These are phyloP conservation scores for Lasiosphaeris hirsuta DNA, from an alignment of 495 filamentous ascomycete species.

Conservation along the genomic window DNA sequence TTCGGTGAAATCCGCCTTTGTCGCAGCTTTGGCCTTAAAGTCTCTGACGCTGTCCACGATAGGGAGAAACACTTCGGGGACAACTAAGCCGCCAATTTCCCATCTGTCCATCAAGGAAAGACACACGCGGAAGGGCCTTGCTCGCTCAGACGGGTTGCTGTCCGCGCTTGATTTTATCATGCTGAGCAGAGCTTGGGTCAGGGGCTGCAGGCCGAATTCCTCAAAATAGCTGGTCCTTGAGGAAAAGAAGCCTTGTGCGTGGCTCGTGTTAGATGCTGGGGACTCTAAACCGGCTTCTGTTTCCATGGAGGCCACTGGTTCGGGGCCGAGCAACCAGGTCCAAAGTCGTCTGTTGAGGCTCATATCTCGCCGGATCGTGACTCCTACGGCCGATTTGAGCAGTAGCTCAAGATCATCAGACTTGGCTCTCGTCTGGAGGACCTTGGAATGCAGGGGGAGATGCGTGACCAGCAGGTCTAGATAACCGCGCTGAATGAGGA, in stretches of 20 bases:
- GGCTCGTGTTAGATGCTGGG: conserved; percentile 43
- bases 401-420: conserved; percentile 73
- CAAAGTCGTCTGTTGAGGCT: conserved; percentile 90
- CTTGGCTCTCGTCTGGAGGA: conserved; percentile 71
- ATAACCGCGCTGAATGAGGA: conserved; percentile 90
- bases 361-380: conserved; percentile 89
- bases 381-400: conserved; percentile 74
- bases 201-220: conserved; percentile 66
- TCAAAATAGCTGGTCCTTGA: conserved; percentile 72
- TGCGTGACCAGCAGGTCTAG: conserved; percentile 89
- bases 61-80: conserved; percentile 82
- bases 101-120: conserved; percentile 95
- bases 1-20: conserved; percentile 71
- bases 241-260: conserved; percentile 40
- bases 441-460: conserved; percentile 79
- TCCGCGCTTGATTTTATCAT: conserved; percentile 62
- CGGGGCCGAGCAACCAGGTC: conserved; percentile 94
- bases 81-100: conserved; percentile 89
- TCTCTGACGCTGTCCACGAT: conserved; percentile 72
- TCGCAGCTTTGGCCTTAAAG: conserved; percentile 59
- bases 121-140: conserved; percentile 86
- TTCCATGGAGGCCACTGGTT: conserved; percentile 50
- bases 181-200: conserved; percentile 70
- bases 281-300: conserved; percentile 46
- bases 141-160: conserved; percentile 61